Evolutionary conservation across 208 protist genomes (phyloP), one percentile per base, ranked within the genome.

Genomic region (Lotmaria passim): DNA sequence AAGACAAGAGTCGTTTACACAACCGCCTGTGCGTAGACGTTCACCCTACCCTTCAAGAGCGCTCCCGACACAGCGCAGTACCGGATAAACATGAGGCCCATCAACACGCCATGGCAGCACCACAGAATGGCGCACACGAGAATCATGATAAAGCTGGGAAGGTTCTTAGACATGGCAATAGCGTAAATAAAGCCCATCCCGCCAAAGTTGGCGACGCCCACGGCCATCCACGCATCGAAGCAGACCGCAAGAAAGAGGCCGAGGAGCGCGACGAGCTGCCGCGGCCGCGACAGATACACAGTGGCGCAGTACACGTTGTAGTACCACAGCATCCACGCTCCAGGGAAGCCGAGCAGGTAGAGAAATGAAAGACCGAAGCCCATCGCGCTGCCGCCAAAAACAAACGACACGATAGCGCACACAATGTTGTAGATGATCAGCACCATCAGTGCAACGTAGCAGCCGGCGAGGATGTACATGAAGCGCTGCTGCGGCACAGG

Each of bases 301-400:
- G 79, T 77, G 19, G 80, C 83, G 56, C 57, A 79, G 74, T 95
- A 95, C 2, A 78, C 73, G 64, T 91, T 93, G 78, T 87, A 95
- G 73, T 95, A 95, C 90, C 90, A 95, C 23, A 82, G 15, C 52
- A 93, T 79, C 78, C 83, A 95, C 28, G 79, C 87, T 3, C 90
- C 90, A 47, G 90, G 90, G 48, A 95, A 59, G 26, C 90, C 90
- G 14, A 95, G 57, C 24, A 95, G 74, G 50, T 93, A 95, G 12
- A 95, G 52, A 57, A 93, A 95, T 0, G 90, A 95, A n/a, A 95
- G 58, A 5, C 79, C 87, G 79, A 95, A 93, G 26, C 93, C 85
- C 30, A 85, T 36, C 21, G 67, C 69, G 50, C 57, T 85, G 24
- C 83, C 86, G 30, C 77, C 75, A 28, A 90, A 71, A n/a, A 85